Base-by-base conservation (phyloP, 139 green algal genomes). In the Chlamydomonas schloesseri region DNA sequence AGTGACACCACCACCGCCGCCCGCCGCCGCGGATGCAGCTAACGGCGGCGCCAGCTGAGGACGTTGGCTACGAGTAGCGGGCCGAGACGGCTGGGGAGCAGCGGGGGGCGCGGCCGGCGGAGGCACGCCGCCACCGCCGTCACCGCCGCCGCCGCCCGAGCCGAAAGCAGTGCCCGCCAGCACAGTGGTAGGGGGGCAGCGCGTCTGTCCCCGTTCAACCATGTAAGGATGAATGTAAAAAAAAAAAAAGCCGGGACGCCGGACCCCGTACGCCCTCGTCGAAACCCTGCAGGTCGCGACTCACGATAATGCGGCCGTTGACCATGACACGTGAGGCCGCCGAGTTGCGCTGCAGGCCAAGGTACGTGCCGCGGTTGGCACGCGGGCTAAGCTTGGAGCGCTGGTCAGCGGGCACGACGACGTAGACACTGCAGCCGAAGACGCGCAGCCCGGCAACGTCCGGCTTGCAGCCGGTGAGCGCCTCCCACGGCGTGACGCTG, bases 301-400 rank as follows among this genome's bases (percentile, higher is more conserved):
- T 71, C 6, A 71, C 34, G 2, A 71, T 28, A 1, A 82, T 26
- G 0, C 58, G 57, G 26, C 70, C 68, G 33, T 75, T 60, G 18
- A 88, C 26, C 24, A 89, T 70, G 3, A 88, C 64, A 11, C 84
- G 80, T 62, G 80, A 89, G 21, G 76, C 86, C 42, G 81, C 87
- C 15, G 42, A 80, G 36, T 28, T 9, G 1, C 33, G 26, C 3
- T 83, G 50, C 36, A 87, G 88, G 46, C 89, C 89, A 3, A 90
- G 65, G 6, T 89, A 82, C 0, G 81, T 79, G 14, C 85, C 89
- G 1, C 6, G 55, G 6, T 58, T 13, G 24, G 21, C 57, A 0
- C 33, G 20, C 2, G 76, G 9, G 11, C 73, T 57, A 9, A 91
- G 79, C 79, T 93, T 93, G 74, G 71, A 58, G 28, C 69, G 77